These are phyloP conservation scores for Colletotrichum neosansevieriae DNA, from an alignment of 2,329 filamentous ascomycete species.

Conservation along the genomic window DNA sequence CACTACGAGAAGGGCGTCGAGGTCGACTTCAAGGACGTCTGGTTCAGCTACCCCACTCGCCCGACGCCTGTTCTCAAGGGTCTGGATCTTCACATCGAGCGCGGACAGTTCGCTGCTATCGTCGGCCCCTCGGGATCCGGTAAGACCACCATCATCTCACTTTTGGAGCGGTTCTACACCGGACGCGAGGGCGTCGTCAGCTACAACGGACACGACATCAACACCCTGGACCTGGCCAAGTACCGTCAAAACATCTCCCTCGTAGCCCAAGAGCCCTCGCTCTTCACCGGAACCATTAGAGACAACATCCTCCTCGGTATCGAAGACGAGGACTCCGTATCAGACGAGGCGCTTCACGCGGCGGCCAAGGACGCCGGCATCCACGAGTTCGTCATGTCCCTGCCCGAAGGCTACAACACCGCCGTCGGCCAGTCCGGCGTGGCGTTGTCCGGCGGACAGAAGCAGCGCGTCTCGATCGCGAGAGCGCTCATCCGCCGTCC, in stretches of 20 bases:
- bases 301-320: conserved; percentile 45
- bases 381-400: conserved; percentile 75
- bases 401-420: conserved; percentile 72
- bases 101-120: conserved; percentile 76
- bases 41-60: conserved; percentile 38
- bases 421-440: conserved; percentile 31
- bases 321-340: conserved; percentile 33
- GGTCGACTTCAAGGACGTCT: conserved; percentile 42
- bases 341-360: conserved; percentile 22
- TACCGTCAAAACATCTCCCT: conserved; percentile 54
- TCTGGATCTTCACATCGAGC: conserved; percentile 50
- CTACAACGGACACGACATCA: conserved; percentile 48
- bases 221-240: conserved; percentile 42
- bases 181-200: conserved; percentile 45
- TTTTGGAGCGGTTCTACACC: conserved; percentile 47
- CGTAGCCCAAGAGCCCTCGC: conserved; percentile 56
- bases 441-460: conserved; percentile 64
- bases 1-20: conserved; percentile 42
- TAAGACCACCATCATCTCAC: conserved; percentile 47
- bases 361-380: conserved; percentile 66
- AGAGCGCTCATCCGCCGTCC: conserved; percentile 35
- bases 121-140: conserved; percentile 69
- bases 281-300: conserved; percentile 55
- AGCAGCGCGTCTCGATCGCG: conserved; percentile 65
- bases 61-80: conserved; percentile 36